Evolutionary conservation across 331 rosid species (phyloP), one percentile per base, ranked within the genome.

Genomic region (Saraca asoca): DNA sequence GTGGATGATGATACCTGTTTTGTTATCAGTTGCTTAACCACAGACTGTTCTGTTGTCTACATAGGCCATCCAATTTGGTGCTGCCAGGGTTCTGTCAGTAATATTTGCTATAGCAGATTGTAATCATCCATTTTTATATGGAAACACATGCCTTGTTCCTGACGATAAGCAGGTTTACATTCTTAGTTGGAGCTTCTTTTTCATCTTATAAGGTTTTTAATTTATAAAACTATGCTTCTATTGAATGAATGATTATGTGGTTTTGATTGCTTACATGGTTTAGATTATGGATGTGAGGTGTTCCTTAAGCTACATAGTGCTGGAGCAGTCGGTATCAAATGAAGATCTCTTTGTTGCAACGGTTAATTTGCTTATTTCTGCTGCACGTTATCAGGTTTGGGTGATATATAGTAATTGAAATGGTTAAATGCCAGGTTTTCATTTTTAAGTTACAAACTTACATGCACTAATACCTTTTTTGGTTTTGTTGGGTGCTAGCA

Each of bases 11-110:
- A 34, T 85, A 59, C 50, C 51, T 56, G 64, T n/a, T 24, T 34
- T 54, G 18, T 51, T 72, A 66, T 75, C 63, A 19, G 39, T 65
- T 78, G 56, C 44, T 75, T 73, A 69, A 67, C 37, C 50, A 45
- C 54, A n/a, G 58, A 18, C 39, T 76, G 29, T 52, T 60, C 16
- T 72, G 68, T 64, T 80, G 35, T 73, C 72, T 50, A 9, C 73
- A 71, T 82, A 93, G 98, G 89, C 73, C 68, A 86, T 90, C 69
- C 98, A 93, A 83, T 62, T 82, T 24, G 88, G 91, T 73, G 97
- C 98, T 65, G 85, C 91, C 62, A 85, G 80, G 81, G 86, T 93
- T 38, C 49, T 90, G 18, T 85, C 98, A 69, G 74, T 73, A 72
- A 72, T 87, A 77, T 86, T 90, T 80, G 72, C 82, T 62, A 58